Evolutionary conservation across 2,329 filamentous ascomycete genomes (phyloP).

Genomic region (Neofusicoccum kwambonambiense): DNA sequence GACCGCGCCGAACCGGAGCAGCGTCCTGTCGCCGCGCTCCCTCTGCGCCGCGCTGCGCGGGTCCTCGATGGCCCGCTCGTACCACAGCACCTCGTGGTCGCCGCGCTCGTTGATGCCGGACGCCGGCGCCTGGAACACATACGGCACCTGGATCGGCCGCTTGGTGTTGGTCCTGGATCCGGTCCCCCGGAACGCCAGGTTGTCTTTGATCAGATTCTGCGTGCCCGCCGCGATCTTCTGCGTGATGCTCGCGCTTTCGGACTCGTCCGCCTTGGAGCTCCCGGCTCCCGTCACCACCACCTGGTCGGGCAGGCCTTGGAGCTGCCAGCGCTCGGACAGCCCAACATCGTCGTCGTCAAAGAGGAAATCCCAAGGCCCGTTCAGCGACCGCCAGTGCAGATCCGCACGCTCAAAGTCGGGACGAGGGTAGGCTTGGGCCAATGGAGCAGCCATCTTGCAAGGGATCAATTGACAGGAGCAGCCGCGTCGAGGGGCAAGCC

Average conservation of each 20-base stretch:
- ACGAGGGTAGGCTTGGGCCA: constrained; percentile 52
- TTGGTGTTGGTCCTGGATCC: constrained; percentile 41
- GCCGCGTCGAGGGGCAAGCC: too few species aligned
- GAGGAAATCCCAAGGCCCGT: constrained; percentile 63
- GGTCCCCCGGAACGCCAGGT: constrained; percentile 36
- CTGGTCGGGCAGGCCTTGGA: constrained; percentile 49
- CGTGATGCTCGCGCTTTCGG: constrained; percentile 39
- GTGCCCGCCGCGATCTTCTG: constrained; percentile 53
- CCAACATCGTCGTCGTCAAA: constrained; percentile 66
- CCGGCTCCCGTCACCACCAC: constrained; percentile 29
- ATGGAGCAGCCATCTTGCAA: too few species aligned
- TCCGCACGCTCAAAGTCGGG: constrained; percentile 61
- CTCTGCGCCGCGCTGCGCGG: constrained; percentile 47
- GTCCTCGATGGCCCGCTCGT: constrained; percentile 55
- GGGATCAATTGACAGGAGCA: too few species aligned
- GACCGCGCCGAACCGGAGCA: constrained; percentile 60
- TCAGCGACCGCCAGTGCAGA: constrained; percentile 60
- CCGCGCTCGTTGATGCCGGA: constrained; percentile 62
- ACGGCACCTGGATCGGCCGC: constrained; percentile 61
- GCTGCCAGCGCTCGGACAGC: constrained; percentile 54
- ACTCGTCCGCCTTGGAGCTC: constrained; percentile 20
- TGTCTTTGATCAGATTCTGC: constrained; percentile 48
- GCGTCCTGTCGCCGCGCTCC: constrained; percentile 39
- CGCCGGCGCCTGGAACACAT: constrained; percentile 63
- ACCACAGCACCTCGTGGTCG: constrained; percentile 68